These are phyloP conservation scores for sweet orange (Citrus sinensis) DNA, from an alignment of 345 rosid species.

Conservation along the genomic window DVS_A1.0 CM039167.1:24978501-24979000, in stretches of 20 bases:
- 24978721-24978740: background rate
- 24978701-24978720: background rate
- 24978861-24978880: too few relatives aligned
- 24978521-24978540: constrained; percentile 2
- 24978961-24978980: background rate
- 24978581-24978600: background rate
- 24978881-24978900: background rate
- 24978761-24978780: background rate
- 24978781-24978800: constrained; percentile 8
- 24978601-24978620: constrained; percentile 18
- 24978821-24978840: constrained; percentile 13
- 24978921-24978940: background rate
- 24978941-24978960: background rate
- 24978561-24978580: background rate
- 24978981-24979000: background rate
- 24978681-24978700: constrained; percentile 1
- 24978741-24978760: background rate
- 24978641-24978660: background rate
- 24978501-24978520: background rate
- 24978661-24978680: background rate
- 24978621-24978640: background rate
- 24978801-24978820: constrained; percentile 19
- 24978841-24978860: background rate
- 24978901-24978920: too few relatives aligned
- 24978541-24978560: background rate